Evolutionary conservation across 306 rosid species (phyloP).

Genomic region (Gleditsia sinensis): DNA sequence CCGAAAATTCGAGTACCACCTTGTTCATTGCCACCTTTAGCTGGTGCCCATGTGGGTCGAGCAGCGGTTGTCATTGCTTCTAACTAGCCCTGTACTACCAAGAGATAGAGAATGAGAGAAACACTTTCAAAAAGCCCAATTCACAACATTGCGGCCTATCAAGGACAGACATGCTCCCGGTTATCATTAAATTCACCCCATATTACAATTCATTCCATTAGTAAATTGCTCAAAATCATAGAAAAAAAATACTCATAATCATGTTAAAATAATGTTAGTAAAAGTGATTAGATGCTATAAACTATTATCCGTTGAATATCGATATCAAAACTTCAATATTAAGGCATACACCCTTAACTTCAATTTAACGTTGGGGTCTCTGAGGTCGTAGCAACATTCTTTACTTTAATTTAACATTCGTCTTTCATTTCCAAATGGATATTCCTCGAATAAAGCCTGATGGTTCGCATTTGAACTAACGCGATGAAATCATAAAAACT

Average conservation of each 20-base stretch:
- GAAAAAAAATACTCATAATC: background rate
- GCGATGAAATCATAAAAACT: no score
- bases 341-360: no score
- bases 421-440: no score
- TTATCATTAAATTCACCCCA: background rate
- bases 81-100: background rate
- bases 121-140: background rate
- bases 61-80: slow-evolving; percentile 87
- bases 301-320: background rate
- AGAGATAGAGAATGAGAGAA: background rate
- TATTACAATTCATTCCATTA: background rate
- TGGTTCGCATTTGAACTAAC: no score
- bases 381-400: no score
- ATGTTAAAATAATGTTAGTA: background rate
- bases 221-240: no score
- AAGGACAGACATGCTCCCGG: background rate
- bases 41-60: slow-evolving; percentile 98
- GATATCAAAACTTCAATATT: no score
- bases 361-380: no score
- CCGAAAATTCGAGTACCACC: slow-evolving; percentile 95
- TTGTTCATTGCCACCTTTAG: slow-evolving; percentile 94
- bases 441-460: no score
- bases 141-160: background rate
- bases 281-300: no score
- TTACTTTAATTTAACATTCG: no score